Evolutionary conservation across 2,329 filamentous ascomycete species (phyloP).

Genomic region (Ceratocystiopsis minuta): DNA sequence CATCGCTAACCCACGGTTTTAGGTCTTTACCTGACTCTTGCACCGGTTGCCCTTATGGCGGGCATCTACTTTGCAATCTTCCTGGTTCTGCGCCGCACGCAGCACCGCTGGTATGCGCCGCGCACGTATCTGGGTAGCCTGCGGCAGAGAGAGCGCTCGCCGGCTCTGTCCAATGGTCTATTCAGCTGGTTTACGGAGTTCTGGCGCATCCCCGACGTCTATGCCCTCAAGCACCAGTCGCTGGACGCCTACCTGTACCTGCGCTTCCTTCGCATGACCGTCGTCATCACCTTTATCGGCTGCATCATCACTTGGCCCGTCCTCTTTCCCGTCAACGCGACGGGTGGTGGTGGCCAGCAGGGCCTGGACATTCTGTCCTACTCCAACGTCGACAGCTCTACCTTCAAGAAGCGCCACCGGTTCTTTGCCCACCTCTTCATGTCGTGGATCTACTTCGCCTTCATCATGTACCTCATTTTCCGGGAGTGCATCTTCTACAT

Average conservation of each 20-base stretch:
- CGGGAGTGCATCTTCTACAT: conserved; percentile 88
- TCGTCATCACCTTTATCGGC: conserved; percentile 66
- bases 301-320: conserved; percentile 74
- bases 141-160: conserved; percentile 34
- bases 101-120: conserved; percentile 30
- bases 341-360: conserved; percentile 43
- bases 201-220: conserved; percentile 53
- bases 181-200: conserved; percentile 52
- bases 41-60: conserved; percentile 20
- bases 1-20: not conserved
- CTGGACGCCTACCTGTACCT: conserved; percentile 85
- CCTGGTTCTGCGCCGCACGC: conserved; percentile 24
- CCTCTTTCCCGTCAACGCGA: conserved; percentile 71
- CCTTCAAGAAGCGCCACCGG: conserved; percentile 35
- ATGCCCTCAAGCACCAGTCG: conserved; percentile 75
- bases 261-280: conserved; percentile 64
- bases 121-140: conserved; percentile 31
- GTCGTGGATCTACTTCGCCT: conserved; percentile 69
- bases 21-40: conserved; percentile 25
- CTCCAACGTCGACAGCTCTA: conserved; percentile 46
- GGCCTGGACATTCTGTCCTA: conserved; percentile 69
- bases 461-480: conserved; percentile 77
- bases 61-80: conserved; percentile 25
- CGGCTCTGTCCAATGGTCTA: conserved; percentile 38
- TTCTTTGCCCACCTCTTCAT: conserved; percentile 71